Evolutionary conservation across 192 early-diverging fungal species (phyloP), one percentile per base, ranked within the genome.

Genomic region (Gamsiella multidivaricata): DNA sequence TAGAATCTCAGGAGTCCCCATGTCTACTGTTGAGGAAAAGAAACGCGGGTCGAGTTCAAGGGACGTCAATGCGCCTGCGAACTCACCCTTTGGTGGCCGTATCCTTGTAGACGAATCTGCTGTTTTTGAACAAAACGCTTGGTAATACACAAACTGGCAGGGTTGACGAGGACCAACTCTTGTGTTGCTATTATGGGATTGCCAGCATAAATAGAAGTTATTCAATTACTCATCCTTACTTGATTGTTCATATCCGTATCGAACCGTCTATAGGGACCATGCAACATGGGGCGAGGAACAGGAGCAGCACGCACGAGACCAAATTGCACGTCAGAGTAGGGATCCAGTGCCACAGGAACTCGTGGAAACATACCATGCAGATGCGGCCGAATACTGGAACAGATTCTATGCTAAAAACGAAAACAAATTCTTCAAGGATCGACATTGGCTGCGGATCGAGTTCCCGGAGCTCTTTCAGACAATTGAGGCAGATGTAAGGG

Each of bases 351-450:
- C 90, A 14, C 78, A 78, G 37, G 91, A 88, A 43, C 54, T 61
- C 17, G 54, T 65, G 69, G 84, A 86, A 33, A 65, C 71, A 43
- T 89, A 84, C 51, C 81, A 86, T 50, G 46, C 49, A 14, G 68
- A 89, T 18, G 81, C 87, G 5, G 82, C 87, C 14, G 73, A 84
- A 46, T 91, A 83, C 78, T 95, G 92, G 91, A 86, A 94, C 76
- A 89, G 86, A 43, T 95, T 95, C 70, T 93, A 94, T 80, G 81
- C 91, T 49, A 91, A 92, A 74, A 94, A 95, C 54, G 88, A 91
- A 45, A 94, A 93, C 61, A 89, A 88, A 53, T 99, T 99, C 80
- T 99, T 96, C 84, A 98, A 98, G 78, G 95, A 99, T 84, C 85
- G 97, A 39, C 92, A 98, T 70, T 99, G 97, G 97, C 88, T 95